Evolutionary conservation across 129 eudicot genomes (phyloP).

Genomic region (Centaurea solstitialis): DNA sequence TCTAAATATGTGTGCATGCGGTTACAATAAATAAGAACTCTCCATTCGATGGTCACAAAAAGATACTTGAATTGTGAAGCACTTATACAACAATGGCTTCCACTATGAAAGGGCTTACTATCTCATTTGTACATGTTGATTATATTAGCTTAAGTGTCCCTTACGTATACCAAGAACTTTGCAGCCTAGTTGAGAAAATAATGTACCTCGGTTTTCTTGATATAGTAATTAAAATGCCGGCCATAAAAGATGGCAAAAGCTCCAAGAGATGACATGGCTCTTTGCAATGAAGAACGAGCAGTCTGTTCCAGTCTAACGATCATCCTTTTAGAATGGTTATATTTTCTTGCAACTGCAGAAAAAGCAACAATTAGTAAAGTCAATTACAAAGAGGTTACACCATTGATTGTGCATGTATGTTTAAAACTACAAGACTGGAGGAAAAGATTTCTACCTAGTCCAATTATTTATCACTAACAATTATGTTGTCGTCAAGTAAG

Average conservation of each 20-base stretch:
- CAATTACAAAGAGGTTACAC: constrained; percentile 7
- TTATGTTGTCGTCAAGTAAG: background rate
- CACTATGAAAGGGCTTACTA: background rate
- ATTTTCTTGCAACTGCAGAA: constrained; percentile 52
- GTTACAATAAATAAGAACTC: background rate
- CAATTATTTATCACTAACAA: background rate
- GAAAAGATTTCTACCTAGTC: background rate
- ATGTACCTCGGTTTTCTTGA: constrained; percentile 71
- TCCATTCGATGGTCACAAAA: background rate
- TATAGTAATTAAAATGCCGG: constrained; percentile 69
- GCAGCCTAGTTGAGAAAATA: background rate
- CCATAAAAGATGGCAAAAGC: constrained; percentile 89
- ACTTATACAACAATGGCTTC: background rate
- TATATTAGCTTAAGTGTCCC: background rate
- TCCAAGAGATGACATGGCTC: constrained; percentile 70
- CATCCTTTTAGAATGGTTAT: constrained; percentile 59
- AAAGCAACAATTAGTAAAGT: background rate
- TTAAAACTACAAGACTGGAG: background rate
- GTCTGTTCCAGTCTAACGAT: constrained; percentile 80
- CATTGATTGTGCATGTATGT: background rate
- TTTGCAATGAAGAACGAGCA: constrained; percentile 63
- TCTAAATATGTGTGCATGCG: background rate
- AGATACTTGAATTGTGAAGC: background rate
- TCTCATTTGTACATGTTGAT: background rate
- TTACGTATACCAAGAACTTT: background rate